Evolutionary conservation across 2,329 filamentous ascomycete species (phyloP), one percentile per base, ranked within the genome.

Genomic region (Rachicladosporium sp.): DNA sequence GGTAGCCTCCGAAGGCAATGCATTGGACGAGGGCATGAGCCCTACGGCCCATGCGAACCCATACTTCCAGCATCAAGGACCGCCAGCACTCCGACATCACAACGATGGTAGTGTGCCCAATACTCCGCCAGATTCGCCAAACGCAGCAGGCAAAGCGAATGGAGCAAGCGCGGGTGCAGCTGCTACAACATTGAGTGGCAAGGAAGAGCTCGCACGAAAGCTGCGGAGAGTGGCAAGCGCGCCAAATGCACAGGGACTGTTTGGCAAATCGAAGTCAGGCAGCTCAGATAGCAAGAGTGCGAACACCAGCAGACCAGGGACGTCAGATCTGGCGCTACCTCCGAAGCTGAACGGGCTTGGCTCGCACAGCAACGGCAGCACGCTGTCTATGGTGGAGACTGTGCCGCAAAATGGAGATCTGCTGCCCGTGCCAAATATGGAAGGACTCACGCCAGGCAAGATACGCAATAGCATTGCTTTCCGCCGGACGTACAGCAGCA

Each of bases 31-130:
- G 61, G 71, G 76, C 45, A 72, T 93, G 55, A 94, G 88, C 56
- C 91, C 91, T 19, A 96, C 87, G 3, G 89, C 88, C 37, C 79
- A 89, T 57, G 89, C 87, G 48, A 98, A 98, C 60, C 91, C 91
- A 11, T 98, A 98, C 65, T 98, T 96, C 62, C 83, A 80, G 50
- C 91, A 96, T 60, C 91, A 98, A 65, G 91, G 91, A 42, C 87
- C 87, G 52, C 91, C 91, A 3, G 84, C 85, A 48, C 70, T 96
- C 53, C 81, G 89, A 57, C 91, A 98, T 66, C 87, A 93, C 67
- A 93, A 96, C 61, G 86, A 91, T 51, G 84, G 81, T 55, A 95
- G 87, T 48, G 83, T 93, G 29, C 88, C 91, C 9, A 86, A 87
- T 9, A 93, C 88, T 46, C 89, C 91, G 23, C 86, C 89, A 33